phyloP scores from a whole-genome alignment of 2,329 filamentous ascomycete genomes.

The Periconia digitata region DNA sequence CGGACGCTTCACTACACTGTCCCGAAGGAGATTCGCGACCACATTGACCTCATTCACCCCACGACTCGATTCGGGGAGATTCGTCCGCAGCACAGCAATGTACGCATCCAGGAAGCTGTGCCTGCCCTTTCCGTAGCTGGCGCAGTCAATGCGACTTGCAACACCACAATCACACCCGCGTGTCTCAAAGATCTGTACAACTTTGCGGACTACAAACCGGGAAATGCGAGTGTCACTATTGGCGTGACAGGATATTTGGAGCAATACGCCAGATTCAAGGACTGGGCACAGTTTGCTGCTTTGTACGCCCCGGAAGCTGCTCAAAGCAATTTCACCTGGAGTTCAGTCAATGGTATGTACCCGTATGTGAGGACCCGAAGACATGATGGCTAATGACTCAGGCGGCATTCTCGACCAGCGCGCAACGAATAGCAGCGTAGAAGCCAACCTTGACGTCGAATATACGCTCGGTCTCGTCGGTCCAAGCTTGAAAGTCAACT shows the following conservation, averaged over 20 bases:
- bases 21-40: slow-evolving; percentile 55
- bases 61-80: slow-evolving; percentile 64
- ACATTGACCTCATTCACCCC: slow-evolving; percentile 66
- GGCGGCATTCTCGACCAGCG: slow-evolving; percentile 37
- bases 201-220: slow-evolving; percentile 43
- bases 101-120: slow-evolving; percentile 30
- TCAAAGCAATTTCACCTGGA: slow-evolving; percentile 49
- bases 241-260: slow-evolving; percentile 53
- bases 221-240: slow-evolving; percentile 40
- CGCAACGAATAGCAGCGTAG: slow-evolving; percentile 44
- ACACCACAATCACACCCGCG: slow-evolving; percentile 47
- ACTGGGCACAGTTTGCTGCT: slow-evolving; percentile 46
- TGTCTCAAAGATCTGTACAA: slow-evolving; percentile 53
- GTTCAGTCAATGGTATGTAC: slow-evolving; percentile 45
- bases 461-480: slow-evolving; percentile 50
- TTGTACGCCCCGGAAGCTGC: slow-evolving; percentile 44
- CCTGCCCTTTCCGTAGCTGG: slow-evolving; percentile 17
- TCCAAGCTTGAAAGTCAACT: slow-evolving; percentile 46
- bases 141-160: slow-evolving; percentile 44
- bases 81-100: slow-evolving; percentile 44
- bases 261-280: slow-evolving; percentile 52
- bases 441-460: slow-evolving; percentile 55
- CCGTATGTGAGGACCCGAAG: neutral
- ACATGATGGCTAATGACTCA: slow-evolving; percentile 10
- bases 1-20: slow-evolving; percentile 64